Evolutionary conservation across 768 basidiomycete genomes (phyloP).

Genomic region (Serendipita vermifera): DNA sequence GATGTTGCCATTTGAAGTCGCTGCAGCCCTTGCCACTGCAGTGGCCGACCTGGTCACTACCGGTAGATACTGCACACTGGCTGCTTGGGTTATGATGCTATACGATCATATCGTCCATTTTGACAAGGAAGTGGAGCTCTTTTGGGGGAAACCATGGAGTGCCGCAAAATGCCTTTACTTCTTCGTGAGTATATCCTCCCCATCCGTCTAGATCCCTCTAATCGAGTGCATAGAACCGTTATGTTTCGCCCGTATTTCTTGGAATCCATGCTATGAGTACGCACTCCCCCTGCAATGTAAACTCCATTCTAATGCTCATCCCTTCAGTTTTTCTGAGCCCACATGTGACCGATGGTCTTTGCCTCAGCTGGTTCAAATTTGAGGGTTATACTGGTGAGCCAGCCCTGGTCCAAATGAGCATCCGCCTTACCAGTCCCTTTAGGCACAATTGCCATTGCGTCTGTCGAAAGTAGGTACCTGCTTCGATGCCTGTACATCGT

Average conservation of each 20-base stretch:
- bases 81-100: slow-evolving; percentile 1
- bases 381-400: not conserved
- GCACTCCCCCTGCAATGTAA: too few relatives aligned
- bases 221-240: slow-evolving; percentile 6
- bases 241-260: not conserved
- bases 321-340: not conserved
- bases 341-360: not conserved
- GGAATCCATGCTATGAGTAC: slow-evolving; percentile 5
- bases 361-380: slow-evolving; percentile 1
- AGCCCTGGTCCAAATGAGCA: not conserved
- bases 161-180: slow-evolving; percentile 3
- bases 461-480: not conserved
- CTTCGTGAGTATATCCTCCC: not conserved
- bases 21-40: not conserved
- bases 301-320: not conserved
- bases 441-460: not conserved
- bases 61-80: not conserved
- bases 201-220: too few relatives aligned
- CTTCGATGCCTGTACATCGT: not conserved
- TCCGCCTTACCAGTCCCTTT: not conserved
- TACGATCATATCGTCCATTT: slow-evolving; percentile 4
- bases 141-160: slow-evolving; percentile 5
- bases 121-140: slow-evolving; percentile 4
- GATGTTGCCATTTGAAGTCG: not conserved
- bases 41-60: not conserved